A percentile compares a stretch with the other conserved stretches of the same genome.
Conservation (phyloP, 1,139 yeast species). For the Sugiyamaella castrensis region DNA sequence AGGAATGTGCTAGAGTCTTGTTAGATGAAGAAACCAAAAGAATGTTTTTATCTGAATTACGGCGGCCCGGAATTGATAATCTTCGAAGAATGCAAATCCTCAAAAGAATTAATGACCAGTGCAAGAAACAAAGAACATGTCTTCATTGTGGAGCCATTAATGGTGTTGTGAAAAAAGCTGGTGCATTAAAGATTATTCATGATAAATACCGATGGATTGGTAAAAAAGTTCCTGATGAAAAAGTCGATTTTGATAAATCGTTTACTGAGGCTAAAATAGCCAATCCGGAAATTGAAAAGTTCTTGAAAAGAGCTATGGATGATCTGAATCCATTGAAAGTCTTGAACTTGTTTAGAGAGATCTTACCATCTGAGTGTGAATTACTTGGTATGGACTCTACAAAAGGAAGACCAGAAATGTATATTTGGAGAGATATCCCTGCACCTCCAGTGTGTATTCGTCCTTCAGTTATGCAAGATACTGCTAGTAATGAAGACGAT, state of each 20-base stretch:
- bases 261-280: conserved; percentile 71
- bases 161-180: conserved; percentile 97
- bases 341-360: conserved; percentile 78
- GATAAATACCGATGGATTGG: conserved; percentile 97
- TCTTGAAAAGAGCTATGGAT: conserved; percentile 82
- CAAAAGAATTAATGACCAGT: conserved; percentile 81
- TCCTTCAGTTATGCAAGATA: conserved; percentile 96
- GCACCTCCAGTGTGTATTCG: conserved; percentile 99
- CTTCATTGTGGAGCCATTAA: conserved; percentile 81
- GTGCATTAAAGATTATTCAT: conserved; percentile 91
- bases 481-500: conserved; percentile 94
- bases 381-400: conserved; percentile 85
- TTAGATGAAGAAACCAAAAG: conserved; percentile 71
- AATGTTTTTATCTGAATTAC: conserved; percentile 66
- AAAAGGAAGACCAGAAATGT: conserved; percentile 92
- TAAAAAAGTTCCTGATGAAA: conserved; percentile 82
- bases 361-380: conserved; percentile 85
- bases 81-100: conserved; percentile 85
- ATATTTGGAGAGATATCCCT: conserved; percentile 94
- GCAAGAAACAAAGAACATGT: conserved; percentile 93
- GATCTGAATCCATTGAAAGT: conserved; percentile 94
- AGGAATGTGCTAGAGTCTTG: conserved; percentile 76
- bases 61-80: conserved; percentile 88
- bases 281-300: conserved; percentile 85
- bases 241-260: conserved; percentile 68